Percentiles rank a stretch among this genome's conserved stretches.
These are phyloP conservation scores for Crithidia bombi DNA, from an alignment of 208 protist genomes.

Conservation along the genomic window DNA sequence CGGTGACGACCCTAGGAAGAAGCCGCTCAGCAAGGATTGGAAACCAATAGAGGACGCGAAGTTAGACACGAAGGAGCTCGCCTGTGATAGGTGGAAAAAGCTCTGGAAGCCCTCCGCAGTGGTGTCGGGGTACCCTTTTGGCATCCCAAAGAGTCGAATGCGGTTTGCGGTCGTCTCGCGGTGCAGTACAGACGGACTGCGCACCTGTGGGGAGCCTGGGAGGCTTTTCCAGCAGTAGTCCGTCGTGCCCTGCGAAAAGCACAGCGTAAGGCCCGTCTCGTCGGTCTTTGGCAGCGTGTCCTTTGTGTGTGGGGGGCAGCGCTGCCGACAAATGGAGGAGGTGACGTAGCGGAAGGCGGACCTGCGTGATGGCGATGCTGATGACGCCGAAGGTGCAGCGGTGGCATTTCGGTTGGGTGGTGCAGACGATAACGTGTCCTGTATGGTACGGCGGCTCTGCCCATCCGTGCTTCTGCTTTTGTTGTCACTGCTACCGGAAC, in stretches of 20 bases:
- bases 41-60: slow-evolving; percentile 87
- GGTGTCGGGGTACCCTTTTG: slow-evolving; percentile 73
- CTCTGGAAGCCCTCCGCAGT: slow-evolving; percentile 73
- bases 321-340: not conserved
- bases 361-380: not conserved
- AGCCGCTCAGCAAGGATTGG: slow-evolving; percentile 83
- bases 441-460: too few relatives aligned
- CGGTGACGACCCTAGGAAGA: slow-evolving; percentile 78
- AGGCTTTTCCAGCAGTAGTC: slow-evolving; percentile 50
- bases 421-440: not conserved
- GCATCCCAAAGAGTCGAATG: slow-evolving; percentile 73
- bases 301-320: slow-evolving; percentile 5
- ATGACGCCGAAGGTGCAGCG: not conserved
- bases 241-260: slow-evolving; percentile 66
- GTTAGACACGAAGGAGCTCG: slow-evolving; percentile 78
- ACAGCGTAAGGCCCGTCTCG: slow-evolving; percentile 29
- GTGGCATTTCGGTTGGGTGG: not conserved
- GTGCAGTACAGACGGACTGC: slow-evolving; percentile 38
- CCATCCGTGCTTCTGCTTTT: too few relatives aligned
- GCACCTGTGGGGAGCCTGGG: slow-evolving; percentile 17
- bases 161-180: slow-evolving; percentile 42
- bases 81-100: slow-evolving; percentile 80
- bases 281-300: slow-evolving; percentile 16
- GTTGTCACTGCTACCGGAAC: too few relatives aligned
- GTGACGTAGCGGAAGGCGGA: slow-evolving; percentile 2